Evolutionary conservation across 805 yeast genomes (phyloP).

Genomic region (Candida multigemmis): DNA sequence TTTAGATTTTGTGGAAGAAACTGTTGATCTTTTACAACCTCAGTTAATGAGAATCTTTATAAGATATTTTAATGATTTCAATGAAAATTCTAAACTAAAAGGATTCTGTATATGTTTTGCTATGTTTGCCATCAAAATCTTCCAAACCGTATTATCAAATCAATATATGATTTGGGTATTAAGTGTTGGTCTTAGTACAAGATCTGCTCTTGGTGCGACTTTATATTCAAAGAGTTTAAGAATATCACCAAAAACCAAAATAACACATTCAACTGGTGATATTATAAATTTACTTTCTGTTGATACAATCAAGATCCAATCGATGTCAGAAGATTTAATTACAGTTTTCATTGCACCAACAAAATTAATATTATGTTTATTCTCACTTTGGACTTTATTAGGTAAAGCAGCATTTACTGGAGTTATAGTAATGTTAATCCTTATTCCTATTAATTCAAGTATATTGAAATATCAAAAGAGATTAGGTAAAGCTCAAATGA

Average conservation of each 20-base stretch:
- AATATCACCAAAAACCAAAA: conserved; percentile 59
- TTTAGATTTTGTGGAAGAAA: conserved; percentile 12
- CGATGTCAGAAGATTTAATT: conserved; percentile 45
- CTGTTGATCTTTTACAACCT: conserved; percentile 64
- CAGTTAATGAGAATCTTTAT: conserved; percentile 67
- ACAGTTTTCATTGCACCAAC: conserved; percentile 52
- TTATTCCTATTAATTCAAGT: conserved; percentile 50
- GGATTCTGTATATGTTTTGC: conserved; percentile 57
- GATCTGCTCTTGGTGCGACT: conserved; percentile 57
- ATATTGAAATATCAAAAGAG: conserved; percentile 37
- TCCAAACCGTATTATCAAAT: conserved; percentile 56
- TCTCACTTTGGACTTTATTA: conserved; percentile 45
- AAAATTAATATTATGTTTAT: conserved; percentile 42
- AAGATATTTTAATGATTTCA: conserved; percentile 38
- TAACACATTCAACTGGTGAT: conserved; percentile 61
- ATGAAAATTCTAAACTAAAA: conserved; percentile 34
- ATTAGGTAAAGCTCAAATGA: conserved; percentile 49
- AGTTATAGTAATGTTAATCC: conserved; percentile 38
- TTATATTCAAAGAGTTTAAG: conserved; percentile 62
- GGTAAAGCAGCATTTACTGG: conserved; percentile 58
- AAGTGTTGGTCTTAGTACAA: conserved; percentile 56
- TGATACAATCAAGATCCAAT: conserved; percentile 61
- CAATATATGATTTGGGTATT: conserved; percentile 53
- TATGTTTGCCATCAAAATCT: conserved; percentile 54
- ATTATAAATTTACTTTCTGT: conserved; percentile 72